phyloP scores from a whole-genome alignment of 2,329 filamentous ascomycete genomes.

The Colletotrichum noveboracense region DNA sequence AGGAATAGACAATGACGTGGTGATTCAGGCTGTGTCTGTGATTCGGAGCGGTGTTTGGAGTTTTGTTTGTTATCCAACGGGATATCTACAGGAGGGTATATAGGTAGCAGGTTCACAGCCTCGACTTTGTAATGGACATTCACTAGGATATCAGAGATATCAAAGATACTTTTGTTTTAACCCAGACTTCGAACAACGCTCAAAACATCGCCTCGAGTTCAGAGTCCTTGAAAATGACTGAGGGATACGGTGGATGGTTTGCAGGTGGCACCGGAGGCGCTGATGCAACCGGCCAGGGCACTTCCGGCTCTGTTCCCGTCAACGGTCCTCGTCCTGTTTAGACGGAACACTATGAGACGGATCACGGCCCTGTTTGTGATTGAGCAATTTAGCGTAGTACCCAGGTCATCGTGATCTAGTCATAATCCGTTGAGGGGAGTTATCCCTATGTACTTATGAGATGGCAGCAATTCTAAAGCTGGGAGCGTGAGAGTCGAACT shows the following conservation, averaged over 20 bases:
- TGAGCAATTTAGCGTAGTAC: too few species aligned
- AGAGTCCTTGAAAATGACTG: background rate
- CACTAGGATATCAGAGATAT: background rate
- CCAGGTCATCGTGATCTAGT: too few species aligned
- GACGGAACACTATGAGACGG: background rate
- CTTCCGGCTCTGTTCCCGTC: background rate
- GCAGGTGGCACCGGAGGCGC: background rate
- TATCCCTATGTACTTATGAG: too few species aligned
- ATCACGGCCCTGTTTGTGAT: too few species aligned
- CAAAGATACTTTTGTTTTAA: background rate
- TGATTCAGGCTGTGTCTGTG: background rate
- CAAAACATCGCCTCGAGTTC: background rate
- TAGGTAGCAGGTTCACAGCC: background rate
- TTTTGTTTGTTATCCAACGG: background rate
- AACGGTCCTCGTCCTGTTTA: background rate
- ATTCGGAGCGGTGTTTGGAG: background rate
- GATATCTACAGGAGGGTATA: background rate
- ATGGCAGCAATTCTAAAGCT: too few species aligned
- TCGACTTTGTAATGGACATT: background rate
- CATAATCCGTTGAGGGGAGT: too few species aligned
- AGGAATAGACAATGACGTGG: background rate
- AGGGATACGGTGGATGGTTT: background rate
- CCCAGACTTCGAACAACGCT: rapidly evolving
- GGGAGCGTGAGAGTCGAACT: too few species aligned
- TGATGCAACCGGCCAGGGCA: background rate